A percentile compares a stretch with the other conserved stretches of the same genome.
phyloP scores from a whole-genome alignment of 768 basidiomycete genomes.

The Paxillus rubicundulus region DNA sequence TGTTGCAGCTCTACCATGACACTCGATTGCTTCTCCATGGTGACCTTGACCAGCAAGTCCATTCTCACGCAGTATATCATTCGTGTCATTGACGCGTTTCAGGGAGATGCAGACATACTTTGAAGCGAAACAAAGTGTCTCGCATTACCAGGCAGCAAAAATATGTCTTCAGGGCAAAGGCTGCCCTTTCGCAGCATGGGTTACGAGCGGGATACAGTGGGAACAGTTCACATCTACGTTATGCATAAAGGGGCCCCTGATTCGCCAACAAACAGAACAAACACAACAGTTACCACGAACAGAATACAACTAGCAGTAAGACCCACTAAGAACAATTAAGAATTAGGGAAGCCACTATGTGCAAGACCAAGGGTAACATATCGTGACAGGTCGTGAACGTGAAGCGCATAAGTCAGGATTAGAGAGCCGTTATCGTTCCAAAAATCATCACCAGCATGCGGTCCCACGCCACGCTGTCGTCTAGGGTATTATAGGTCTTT shows the following conservation, averaged over 20 bases:
- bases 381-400: constrained; percentile 6
- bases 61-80: not conserved
- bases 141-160: constrained; percentile 54
- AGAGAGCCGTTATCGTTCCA: constrained; percentile 12
- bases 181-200: constrained; percentile 62
- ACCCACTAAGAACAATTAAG: not conserved
- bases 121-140: constrained; percentile 40
- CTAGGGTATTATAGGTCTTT: constrained; percentile 30
- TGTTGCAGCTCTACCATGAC: constrained; percentile 47
- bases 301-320: not conserved
- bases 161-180: constrained; percentile 39
- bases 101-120: constrained; percentile 41
- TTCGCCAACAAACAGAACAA: constrained; percentile 2
- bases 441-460: not conserved
- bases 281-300: not conserved
- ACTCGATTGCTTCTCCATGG: constrained; percentile 16
- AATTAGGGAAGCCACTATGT: not conserved
- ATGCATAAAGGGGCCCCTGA: not conserved
- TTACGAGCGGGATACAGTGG: constrained; percentile 50
- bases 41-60: constrained; percentile 11
- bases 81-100: not conserved
- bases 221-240: constrained; percentile 44
- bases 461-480: not conserved
- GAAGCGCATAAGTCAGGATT: constrained; percentile 17
- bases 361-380: constrained; percentile 7